A percentile compares a stretch with the other conserved stretches of the same genome.
Evolutionary conservation across 1,284 basidiomycete species (phyloP).

Genomic region (Ceratobasidium sp.): DNA sequence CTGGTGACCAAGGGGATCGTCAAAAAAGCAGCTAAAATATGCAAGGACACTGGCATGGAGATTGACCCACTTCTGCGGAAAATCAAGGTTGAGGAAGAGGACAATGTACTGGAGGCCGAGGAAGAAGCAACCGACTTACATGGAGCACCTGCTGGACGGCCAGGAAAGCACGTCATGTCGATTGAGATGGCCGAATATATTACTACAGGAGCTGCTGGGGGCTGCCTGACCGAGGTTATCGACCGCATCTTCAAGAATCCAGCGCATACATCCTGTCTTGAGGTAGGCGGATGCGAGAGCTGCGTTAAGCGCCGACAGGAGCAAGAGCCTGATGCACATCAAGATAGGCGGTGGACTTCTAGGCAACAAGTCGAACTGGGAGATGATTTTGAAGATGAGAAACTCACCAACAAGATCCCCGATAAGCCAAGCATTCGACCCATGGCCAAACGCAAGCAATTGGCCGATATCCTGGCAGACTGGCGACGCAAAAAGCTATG

Average conservation of each 20-base stretch:
- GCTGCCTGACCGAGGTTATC: background rate
- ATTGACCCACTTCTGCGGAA: background rate
- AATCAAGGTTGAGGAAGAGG: background rate
- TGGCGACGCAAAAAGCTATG: background rate
- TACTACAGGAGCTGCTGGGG: background rate
- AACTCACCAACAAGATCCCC: background rate
- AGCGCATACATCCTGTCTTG: background rate
- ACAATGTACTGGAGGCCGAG: no score
- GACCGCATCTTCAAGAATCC: background rate
- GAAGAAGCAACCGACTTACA: no score
- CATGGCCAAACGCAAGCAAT: background rate
- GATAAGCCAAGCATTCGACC: background rate
- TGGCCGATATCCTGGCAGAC: background rate
- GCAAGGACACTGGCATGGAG: background rate
- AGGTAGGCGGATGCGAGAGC: background rate
- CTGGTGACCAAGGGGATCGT: background rate
- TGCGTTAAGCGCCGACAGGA: background rate
- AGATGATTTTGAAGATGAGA: slow-evolving; percentile 1
- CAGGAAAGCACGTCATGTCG: background rate
- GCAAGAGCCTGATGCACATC: background rate
- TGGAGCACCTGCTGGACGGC: background rate
- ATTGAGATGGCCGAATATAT: background rate
- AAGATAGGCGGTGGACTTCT: background rate
- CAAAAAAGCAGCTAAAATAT: background rate
- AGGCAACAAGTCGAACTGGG: no score